phyloP scores from a whole-genome alignment of 1,139 yeast genomes.

The Blastobotrys buckinghamii region DNA sequence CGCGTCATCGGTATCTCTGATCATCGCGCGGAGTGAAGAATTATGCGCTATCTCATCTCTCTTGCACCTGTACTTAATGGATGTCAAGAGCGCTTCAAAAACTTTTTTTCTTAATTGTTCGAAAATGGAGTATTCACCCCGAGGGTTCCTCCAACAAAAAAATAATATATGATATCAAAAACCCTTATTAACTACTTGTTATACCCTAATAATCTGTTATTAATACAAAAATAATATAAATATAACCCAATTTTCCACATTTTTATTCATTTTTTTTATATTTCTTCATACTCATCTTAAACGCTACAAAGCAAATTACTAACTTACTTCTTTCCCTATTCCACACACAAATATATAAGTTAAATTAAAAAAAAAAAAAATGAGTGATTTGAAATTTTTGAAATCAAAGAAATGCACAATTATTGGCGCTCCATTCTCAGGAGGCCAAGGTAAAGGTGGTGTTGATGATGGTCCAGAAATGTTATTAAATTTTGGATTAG shows the following conservation, averaged over 20 bases:
- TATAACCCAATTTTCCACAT: not conserved
- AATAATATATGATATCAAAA: too few relatives aligned
- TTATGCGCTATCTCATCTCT: conserved; percentile 1
- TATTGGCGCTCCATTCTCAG: conserved; percentile 84
- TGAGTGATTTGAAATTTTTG: conserved; percentile 9
- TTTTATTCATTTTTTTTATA: too few relatives aligned
- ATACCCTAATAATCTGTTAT: not conserved
- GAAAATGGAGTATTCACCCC: too few relatives aligned
- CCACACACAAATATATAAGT: not conserved
- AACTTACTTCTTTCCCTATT: not conserved
- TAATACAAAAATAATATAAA: not conserved
- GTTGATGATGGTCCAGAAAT: conserved; percentile 92
- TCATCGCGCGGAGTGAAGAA: too few relatives aligned
- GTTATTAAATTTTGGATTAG: conserved; percentile 65
- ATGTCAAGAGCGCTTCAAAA: too few relatives aligned
- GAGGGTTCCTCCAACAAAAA: too few relatives aligned
- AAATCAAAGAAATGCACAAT: conserved; percentile 32
- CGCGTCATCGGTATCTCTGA: too few relatives aligned
- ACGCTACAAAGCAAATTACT: too few relatives aligned
- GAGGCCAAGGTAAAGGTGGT: conserved; percentile 95
- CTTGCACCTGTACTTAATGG: conserved; percentile 13
- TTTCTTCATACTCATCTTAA: too few relatives aligned
- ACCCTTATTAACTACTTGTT: not conserved
- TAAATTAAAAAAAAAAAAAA: not conserved
- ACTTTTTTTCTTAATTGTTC: too few relatives aligned